Percentiles rank a stretch among this genome's conserved stretches.
Conservation (phyloP, 2,329 filamentous ascomycete genomes). For the Didymellaceae sp. region DNA sequence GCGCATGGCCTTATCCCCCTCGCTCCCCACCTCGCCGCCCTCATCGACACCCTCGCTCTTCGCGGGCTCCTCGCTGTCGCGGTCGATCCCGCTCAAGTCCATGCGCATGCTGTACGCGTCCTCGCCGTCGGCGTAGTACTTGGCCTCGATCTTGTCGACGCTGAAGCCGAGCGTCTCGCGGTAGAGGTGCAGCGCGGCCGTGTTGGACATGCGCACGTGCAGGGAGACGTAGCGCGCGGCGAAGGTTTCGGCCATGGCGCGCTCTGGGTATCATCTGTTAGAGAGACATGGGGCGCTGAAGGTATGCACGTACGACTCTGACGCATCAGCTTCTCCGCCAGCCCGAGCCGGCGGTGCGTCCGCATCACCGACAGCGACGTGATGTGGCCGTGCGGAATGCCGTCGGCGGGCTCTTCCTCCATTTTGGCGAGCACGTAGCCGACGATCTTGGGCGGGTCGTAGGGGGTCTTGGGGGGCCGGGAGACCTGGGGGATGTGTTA, state of each 20-base stretch:
- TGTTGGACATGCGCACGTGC: constrained; percentile 94
- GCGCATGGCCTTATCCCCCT: constrained; percentile 52
- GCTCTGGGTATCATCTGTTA: constrained; percentile 61
- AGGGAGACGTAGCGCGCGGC: constrained; percentile 90
- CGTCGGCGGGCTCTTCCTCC: constrained; percentile 95
- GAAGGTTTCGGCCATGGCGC: constrained; percentile 96
- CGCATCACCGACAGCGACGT: constrained; percentile 95
- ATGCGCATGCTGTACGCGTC: constrained; percentile 95
- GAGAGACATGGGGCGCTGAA: background rate
- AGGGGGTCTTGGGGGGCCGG: constrained; percentile 75
- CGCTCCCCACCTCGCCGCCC: constrained; percentile 48
- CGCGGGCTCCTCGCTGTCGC: constrained; percentile 57
- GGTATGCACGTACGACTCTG: constrained; percentile 72
- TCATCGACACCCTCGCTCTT: constrained; percentile 49
- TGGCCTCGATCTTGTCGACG: constrained; percentile 67
- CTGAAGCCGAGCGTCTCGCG: constrained; percentile 62
- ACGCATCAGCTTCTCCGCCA: constrained; percentile 97
- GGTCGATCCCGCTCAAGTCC: constrained; percentile 69
- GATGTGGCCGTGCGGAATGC: constrained; percentile 93
- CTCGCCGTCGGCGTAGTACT: constrained; percentile 98
- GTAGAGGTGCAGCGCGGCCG: constrained; percentile 89
- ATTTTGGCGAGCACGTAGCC: constrained; percentile 99
- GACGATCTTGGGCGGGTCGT: constrained; percentile 95
- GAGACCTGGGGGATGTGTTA: constrained; percentile 66
- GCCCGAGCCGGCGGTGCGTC: constrained; percentile 86